Conservation (phyloP, 495 filamentous ascomycete species). For the Durotheca rogersii region DNA sequence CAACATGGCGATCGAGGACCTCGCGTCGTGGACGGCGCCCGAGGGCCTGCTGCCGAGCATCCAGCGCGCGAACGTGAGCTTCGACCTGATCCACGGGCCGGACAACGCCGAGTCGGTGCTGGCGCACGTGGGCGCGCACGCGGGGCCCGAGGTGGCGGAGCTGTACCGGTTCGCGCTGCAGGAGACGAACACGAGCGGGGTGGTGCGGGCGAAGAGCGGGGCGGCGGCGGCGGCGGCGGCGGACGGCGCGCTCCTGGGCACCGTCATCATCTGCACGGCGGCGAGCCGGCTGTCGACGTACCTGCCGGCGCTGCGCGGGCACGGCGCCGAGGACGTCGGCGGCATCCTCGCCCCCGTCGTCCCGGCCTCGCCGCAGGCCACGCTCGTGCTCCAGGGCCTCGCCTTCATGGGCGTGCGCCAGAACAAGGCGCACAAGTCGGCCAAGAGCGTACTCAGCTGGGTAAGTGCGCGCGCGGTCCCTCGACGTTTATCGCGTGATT, state of each 20-base stretch:
- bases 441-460: slow-evolving; percentile 72
- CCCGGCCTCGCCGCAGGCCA: slow-evolving; percentile 66
- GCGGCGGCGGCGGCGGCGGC: too few relatives aligned
- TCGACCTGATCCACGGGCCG: slow-evolving; percentile 79
- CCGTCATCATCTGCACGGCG: slow-evolving; percentile 77
- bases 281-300: slow-evolving; percentile 65
- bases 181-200: slow-evolving; percentile 70
- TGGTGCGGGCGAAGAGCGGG: slow-evolving; percentile 76
- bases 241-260: slow-evolving; percentile 72
- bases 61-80: slow-evolving; percentile 64
- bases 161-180: slow-evolving; percentile 77
- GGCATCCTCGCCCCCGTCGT: slow-evolving; percentile 83
- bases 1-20: slow-evolving; percentile 62
- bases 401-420: slow-evolving; percentile 79
- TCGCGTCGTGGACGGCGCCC: slow-evolving; percentile 71
- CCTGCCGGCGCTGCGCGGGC: slow-evolving; percentile 63
- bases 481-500: too few relatives aligned
- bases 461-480: too few relatives aligned
- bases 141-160: slow-evolving; percentile 78
- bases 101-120: slow-evolving; percentile 74
- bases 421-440: slow-evolving; percentile 72
- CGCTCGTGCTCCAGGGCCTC: slow-evolving; percentile 72
- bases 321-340: slow-evolving; percentile 56
- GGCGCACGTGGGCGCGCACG: slow-evolving; percentile 71
- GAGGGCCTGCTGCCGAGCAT: slow-evolving; percentile 70